These are phyloP conservation scores for Nasturtium officinale DNA, from an alignment of 345 rosid genomes.

Conservation along the genomic window DNA sequence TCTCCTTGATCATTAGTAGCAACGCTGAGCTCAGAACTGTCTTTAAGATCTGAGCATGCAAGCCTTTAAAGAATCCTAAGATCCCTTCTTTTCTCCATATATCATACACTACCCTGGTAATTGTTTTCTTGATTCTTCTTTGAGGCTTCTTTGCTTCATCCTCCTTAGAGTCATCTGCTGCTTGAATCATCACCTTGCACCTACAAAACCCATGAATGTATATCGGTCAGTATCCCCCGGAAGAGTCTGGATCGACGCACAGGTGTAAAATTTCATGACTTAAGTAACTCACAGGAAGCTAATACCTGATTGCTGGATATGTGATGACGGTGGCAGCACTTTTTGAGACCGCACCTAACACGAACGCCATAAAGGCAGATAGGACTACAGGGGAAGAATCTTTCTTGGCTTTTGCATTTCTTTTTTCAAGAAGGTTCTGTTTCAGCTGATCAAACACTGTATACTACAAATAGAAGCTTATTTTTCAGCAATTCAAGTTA, in stretches of 20 bases:
- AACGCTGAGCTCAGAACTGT: conserved; percentile 94
- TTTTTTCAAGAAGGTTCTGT: conserved; percentile 57
- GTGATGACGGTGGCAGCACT: conserved; percentile 78
- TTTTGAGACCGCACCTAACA: conserved; percentile 86
- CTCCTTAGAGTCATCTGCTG: conserved; percentile 61
- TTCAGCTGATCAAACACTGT: conserved; percentile 96
- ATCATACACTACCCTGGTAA: conserved; percentile 53
- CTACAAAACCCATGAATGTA: conserved; percentile 44
- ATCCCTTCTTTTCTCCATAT: conserved; percentile 83
- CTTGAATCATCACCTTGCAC: conserved; percentile 92
- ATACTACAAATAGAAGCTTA: conserved; percentile 51
- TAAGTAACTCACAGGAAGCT: neutral
- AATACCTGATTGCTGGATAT: conserved; percentile 92
- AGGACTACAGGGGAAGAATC: conserved; percentile 60
- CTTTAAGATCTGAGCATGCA: conserved; percentile 89
- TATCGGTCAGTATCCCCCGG: neutral
- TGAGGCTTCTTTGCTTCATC: conserved; percentile 43
- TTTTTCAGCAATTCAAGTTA: conserved; percentile 32
- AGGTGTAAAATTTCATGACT: neutral
- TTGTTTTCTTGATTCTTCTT: conserved; percentile 50
- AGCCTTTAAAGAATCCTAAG: conserved; percentile 84
- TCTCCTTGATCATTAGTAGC: conserved; percentile 94
- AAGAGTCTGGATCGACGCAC: conserved; percentile 5
- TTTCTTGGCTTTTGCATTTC: conserved; percentile 39
- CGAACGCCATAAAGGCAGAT: conserved; percentile 82